A percentile compares a stretch with the other conserved stretches of the same genome.
Conservation (phyloP, 306 rosid species). For the cucumber (Cucumis sativus) region Cucumber_9930_V3 NC_026655.2:24384501-24385000, state of each 20-base stretch:
- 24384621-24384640: no score
- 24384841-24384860: constrained; percentile 43
- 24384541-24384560: no score
- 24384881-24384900: neutral
- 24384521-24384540: no score
- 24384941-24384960: no score
- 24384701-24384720: constrained; percentile 16
- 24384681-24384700: neutral
- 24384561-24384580: no score
- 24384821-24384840: constrained; percentile 25
- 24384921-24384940: no score
- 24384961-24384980: no score
- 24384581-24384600: no score
- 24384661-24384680: neutral
- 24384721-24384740: constrained; percentile 19
- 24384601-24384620: no score
- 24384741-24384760: constrained; percentile 30
- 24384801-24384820: constrained; percentile 27
- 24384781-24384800: constrained; percentile 22
- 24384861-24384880: constrained; percentile 21
- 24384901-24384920: neutral
- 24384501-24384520: no score
- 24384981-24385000: no score
- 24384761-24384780: constrained; percentile 24
- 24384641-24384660: no score